Evolutionary conservation across 768 basidiomycete species (phyloP).

Genomic region (Kockovaella imperatae): DNA sequence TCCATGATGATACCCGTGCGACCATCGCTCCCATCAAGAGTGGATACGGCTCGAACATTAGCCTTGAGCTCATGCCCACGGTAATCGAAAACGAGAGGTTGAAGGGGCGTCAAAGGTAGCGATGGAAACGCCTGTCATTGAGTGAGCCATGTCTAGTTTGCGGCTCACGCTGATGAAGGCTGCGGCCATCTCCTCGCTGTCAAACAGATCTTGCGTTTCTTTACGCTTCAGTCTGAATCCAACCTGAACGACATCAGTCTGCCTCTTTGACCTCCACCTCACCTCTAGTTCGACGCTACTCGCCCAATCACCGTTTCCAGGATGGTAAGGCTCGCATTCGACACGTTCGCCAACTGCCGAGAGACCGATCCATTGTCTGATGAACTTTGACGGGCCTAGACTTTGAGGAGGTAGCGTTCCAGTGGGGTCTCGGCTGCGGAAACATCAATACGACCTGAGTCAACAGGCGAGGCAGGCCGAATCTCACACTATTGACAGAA

Average conservation of each 20-base stretch:
- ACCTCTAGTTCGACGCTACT: slow-evolving; percentile 71
- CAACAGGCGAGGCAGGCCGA: neutral
- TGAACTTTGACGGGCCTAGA: slow-evolving; percentile 68
- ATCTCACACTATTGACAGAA: slow-evolving; percentile 65
- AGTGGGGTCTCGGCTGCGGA: slow-evolving; percentile 66
- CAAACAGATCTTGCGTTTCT: slow-evolving; percentile 57
- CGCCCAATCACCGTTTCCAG: slow-evolving; percentile 44
- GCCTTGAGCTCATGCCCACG: slow-evolving; percentile 75
- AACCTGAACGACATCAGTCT: slow-evolving; percentile 35
- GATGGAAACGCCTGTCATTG: slow-evolving; percentile 58
- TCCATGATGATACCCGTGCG: slow-evolving; percentile 72
- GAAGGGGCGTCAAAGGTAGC: slow-evolving; percentile 60
- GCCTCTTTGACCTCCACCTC: slow-evolving; percentile 6
- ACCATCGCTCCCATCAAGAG: slow-evolving; percentile 49
- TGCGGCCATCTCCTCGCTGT: slow-evolving; percentile 73
- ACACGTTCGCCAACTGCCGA: slow-evolving; percentile 70
- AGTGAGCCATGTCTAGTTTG: neutral
- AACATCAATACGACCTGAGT: neutral
- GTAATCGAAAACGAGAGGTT: slow-evolving; percentile 76
- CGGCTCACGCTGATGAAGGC: slow-evolving; percentile 53
- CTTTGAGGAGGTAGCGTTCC: slow-evolving; percentile 59
- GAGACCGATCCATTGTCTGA: slow-evolving; percentile 84
- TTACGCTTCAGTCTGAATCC: slow-evolving; percentile 46
- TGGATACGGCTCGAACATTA: slow-evolving; percentile 57
- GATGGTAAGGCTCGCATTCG: slow-evolving; percentile 58